These are phyloP conservation scores for Voacanga thouarsii DNA, from an alignment of 257 asterid species.

Conservation along the genomic window DNA sequence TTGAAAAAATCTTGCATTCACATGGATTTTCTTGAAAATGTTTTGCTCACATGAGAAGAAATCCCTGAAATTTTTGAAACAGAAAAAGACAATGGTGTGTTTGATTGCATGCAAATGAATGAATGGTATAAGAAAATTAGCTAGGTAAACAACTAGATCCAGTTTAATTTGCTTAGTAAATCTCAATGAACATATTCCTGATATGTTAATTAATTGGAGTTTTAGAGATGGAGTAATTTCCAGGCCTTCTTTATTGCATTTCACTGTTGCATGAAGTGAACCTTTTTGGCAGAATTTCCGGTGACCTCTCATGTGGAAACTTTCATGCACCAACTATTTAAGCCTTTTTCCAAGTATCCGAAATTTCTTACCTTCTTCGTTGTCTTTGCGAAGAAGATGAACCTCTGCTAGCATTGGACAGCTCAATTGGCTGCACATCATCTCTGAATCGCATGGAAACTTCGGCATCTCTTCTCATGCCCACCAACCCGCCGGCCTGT, in stretches of 20 bases:
- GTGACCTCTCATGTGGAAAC: constrained; percentile 2
- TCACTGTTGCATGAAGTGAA: background rate
- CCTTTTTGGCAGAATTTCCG: background rate
- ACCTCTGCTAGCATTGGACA: constrained; percentile 31
- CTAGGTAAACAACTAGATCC: too few species aligned
- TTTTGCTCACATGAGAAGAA: background rate
- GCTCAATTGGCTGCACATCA: background rate
- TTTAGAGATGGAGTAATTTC: too few species aligned
- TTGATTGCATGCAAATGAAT: too few species aligned
- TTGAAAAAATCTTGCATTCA: background rate
- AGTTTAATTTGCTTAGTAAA: too few species aligned
- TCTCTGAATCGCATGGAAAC: background rate
- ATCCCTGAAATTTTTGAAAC: too few species aligned
- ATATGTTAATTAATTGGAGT: too few species aligned
- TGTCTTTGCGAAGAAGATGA: constrained; percentile 39
- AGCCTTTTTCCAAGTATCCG: background rate
- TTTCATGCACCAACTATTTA: background rate
- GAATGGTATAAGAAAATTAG: background rate
- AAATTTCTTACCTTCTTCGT: constrained; percentile 57
- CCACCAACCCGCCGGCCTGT: constrained; percentile 21
- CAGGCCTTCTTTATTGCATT: too few species aligned
- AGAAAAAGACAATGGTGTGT: too few species aligned
- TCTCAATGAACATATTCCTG: too few species aligned
- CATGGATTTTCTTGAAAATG: background rate
- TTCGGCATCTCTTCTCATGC: constrained; percentile 3